phyloP scores from a whole-genome alignment of 1,139 yeast genomes.

The Suhomyces atakaporum region DNA sequence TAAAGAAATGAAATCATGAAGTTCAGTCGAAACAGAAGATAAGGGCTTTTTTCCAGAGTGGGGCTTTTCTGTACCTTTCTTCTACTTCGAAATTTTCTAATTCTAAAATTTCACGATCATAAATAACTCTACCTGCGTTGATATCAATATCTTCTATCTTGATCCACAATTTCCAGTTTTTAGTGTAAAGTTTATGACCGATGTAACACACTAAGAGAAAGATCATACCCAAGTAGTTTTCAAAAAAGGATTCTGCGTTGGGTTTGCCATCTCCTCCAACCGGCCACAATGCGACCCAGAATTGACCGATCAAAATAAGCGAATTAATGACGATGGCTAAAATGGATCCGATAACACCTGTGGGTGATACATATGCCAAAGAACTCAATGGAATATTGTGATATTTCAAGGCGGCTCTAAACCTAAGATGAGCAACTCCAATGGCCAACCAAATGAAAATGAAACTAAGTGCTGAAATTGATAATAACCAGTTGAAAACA shows the following conservation, averaged over 20 bases:
- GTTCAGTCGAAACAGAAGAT: conserved; percentile 19
- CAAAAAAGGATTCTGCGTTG: conserved; percentile 25
- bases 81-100: conserved; percentile 26
- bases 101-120: conserved; percentile 28
- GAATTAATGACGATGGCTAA: conserved; percentile 23
- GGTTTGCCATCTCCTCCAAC: conserved; percentile 23
- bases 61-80: conserved; percentile 24
- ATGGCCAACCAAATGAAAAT: conserved; percentile 27
- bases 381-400: conserved; percentile 22
- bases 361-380: conserved; percentile 26
- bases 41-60: conserved; percentile 24
- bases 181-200: conserved; percentile 27
- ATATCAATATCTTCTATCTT: conserved; percentile 24
- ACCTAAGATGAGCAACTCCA: conserved; percentile 26
- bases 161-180: conserved; percentile 24
- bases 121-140: conserved; percentile 22
- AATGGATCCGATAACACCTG: conserved; percentile 27
- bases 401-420: conserved; percentile 26
- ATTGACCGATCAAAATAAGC: conserved; percentile 23
- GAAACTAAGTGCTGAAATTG: conserved; percentile 28
- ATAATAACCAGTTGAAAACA: conserved; percentile 29
- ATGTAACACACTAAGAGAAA: conserved; percentile 24
- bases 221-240: conserved; percentile 26
- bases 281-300: conserved; percentile 31
- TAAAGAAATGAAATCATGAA: conserved; percentile 4